Percentiles rank a stretch among this genome's conserved stretches.
Conservation (phyloP, 306 rosid species). For the Vigna hirtella region DNA sequence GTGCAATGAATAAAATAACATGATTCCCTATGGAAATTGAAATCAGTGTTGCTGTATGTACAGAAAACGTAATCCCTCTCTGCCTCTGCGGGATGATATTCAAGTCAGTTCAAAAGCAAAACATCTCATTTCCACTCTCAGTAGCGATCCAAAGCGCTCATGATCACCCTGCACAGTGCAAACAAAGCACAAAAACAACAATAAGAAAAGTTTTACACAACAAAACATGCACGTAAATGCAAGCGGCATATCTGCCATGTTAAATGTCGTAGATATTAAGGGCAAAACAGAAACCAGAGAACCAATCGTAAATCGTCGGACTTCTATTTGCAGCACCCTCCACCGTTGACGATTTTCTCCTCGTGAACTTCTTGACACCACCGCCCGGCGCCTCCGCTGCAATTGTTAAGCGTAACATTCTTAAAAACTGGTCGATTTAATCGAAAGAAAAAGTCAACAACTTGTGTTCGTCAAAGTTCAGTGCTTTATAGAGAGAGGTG, state of each 20-base stretch:
- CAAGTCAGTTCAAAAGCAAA: slow-evolving; percentile 1
- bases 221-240: not conserved
- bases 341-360: slow-evolving; percentile 55
- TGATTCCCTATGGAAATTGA: slow-evolving; percentile 40
- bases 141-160: slow-evolving; percentile 74
- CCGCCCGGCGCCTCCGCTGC: slow-evolving; percentile 70
- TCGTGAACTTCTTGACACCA: slow-evolving; percentile 62
- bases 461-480: not conserved
- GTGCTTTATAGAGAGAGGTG: not conserved
- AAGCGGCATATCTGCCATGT: not conserved
- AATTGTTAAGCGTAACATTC: not conserved
- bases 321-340: slow-evolving; percentile 52
- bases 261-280: not conserved
- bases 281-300: slow-evolving; percentile 29
- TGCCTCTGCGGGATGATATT: slow-evolving; percentile 43
- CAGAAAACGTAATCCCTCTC: slow-evolving; percentile 47
- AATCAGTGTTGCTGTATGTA: slow-evolving; percentile 35
- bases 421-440: not conserved
- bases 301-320: slow-evolving; percentile 70
- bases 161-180: slow-evolving; percentile 72
- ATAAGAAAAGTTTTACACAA: not conserved
- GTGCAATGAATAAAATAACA: slow-evolving; percentile 14
- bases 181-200: slow-evolving; percentile 37
- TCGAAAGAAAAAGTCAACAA: not conserved
- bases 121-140: slow-evolving; percentile 54